Conservation (phyloP, 2,329 filamentous ascomycete genomes). For the Xylaria sp. region DNA sequence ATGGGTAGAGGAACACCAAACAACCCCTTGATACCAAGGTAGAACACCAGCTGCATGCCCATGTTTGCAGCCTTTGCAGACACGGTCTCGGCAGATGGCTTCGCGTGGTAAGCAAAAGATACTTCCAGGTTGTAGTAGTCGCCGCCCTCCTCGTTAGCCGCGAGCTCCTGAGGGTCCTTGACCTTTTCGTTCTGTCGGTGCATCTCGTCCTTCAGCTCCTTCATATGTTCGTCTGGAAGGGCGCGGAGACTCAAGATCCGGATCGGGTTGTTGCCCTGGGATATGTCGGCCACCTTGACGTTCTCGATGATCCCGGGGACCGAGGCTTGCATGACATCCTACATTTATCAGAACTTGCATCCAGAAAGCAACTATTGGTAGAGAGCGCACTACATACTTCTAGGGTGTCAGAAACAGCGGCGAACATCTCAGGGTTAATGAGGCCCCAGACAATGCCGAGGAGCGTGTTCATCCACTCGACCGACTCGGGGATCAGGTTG, state of each 20-base stretch:
- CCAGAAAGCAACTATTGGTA: background rate
- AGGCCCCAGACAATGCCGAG: conserved; percentile 85
- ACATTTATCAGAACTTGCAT: conserved; percentile 19
- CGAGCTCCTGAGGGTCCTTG: conserved; percentile 84
- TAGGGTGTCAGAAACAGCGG: conserved; percentile 86
- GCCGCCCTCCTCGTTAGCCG: conserved; percentile 86
- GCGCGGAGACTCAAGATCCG: conserved; percentile 85
- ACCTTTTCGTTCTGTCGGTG: conserved; percentile 76
- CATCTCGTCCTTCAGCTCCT: conserved; percentile 80
- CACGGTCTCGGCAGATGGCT: conserved; percentile 69
- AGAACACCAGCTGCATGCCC: conserved; percentile 96
- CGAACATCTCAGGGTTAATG: conserved; percentile 94
- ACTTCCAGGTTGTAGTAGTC: conserved; percentile 93
- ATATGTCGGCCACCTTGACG: conserved; percentile 91
- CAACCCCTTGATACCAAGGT: conserved; percentile 84
- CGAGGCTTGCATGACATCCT: conserved; percentile 94
- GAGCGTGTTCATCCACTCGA: conserved; percentile 94
- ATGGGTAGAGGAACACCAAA: conserved; percentile 88
- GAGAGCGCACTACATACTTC: conserved; percentile 55
- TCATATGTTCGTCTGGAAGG: conserved; percentile 78
- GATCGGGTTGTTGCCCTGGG: conserved; percentile 88
- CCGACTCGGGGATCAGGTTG: conserved; percentile 89
- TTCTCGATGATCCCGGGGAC: conserved; percentile 91
- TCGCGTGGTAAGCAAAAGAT: conserved; percentile 88
- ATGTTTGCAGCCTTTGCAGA: conserved; percentile 89